phyloP scores from a whole-genome alignment of 179 eudicot species.

The Dionaea muscipula region DNA sequence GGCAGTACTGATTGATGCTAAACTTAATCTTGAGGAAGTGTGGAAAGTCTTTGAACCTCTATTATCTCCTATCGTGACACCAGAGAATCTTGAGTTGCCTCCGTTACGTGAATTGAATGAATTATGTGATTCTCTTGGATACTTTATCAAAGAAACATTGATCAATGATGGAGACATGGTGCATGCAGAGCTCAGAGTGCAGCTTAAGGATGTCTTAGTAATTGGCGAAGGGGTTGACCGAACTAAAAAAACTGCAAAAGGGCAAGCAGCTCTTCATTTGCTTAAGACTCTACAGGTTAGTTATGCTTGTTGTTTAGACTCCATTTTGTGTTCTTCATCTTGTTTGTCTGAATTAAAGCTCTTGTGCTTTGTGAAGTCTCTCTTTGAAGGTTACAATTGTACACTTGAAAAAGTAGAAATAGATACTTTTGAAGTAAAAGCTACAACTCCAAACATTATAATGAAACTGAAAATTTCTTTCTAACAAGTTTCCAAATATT shows the following conservation, averaged over 20 bases:
- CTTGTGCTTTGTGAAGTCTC: too few species aligned
- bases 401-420: too few species aligned
- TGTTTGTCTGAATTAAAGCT: too few species aligned
- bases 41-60: slow-evolving; percentile 68
- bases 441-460: too few species aligned
- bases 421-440: too few species aligned
- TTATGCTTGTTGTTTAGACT: slow-evolving; percentile 7
- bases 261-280: slow-evolving; percentile 61
- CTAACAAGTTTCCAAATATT: too few species aligned
- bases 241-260: slow-evolving; percentile 57
- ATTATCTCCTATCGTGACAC: slow-evolving; percentile 84
- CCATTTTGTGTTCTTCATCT: too few species aligned
- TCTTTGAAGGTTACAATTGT: too few species aligned
- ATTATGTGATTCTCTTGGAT: slow-evolving; percentile 72
- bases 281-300: slow-evolving; percentile 55
- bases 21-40: slow-evolving; percentile 64
- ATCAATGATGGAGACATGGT: slow-evolving; percentile 25
- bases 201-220: slow-evolving; percentile 44
- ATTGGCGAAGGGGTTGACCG: slow-evolving; percentile 55
- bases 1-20: slow-evolving; percentile 71
- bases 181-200: slow-evolving; percentile 47
- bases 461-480: too few species aligned
- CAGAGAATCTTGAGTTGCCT: slow-evolving; percentile 75
- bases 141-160: slow-evolving; percentile 47
- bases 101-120: slow-evolving; percentile 72